These are phyloP conservation scores for Diaporthe sp. DNA, from an alignment of 2,329 filamentous ascomycete genomes.

Conservation along the genomic window DNA sequence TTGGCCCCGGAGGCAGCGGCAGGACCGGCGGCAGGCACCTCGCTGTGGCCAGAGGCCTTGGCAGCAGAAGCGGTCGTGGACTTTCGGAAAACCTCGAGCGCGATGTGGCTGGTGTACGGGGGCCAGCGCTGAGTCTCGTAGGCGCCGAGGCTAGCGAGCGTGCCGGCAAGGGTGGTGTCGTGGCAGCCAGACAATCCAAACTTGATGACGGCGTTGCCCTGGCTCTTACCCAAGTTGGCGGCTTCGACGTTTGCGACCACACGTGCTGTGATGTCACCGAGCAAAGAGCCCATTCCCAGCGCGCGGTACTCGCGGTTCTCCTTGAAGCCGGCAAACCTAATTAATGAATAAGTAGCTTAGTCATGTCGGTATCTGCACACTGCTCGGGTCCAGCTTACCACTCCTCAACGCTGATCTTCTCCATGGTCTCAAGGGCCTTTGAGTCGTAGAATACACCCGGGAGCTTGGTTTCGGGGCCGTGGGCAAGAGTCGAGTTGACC, in stretches of 20 bases:
- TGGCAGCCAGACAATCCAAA: conserved; percentile 89
- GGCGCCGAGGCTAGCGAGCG: conserved; percentile 82
- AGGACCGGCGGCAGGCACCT: neutral
- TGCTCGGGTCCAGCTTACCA: conserved; percentile 69
- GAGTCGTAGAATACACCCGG: conserved; percentile 89
- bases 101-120: conserved; percentile 91
- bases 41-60: neutral
- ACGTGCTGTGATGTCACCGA: conserved; percentile 83
- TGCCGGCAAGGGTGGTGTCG: conserved; percentile 88
- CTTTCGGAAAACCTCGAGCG: conserved; percentile 86
- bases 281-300: conserved; percentile 84
- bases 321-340: conserved; percentile 71
- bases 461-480: conserved; percentile 81
- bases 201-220: conserved; percentile 62
- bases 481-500: conserved; percentile 87
- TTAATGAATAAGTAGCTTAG: neutral
- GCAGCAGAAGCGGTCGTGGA: conserved; percentile 40
- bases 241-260: conserved; percentile 77
- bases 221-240: conserved; percentile 63
- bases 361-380: neutral
- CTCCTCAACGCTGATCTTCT: conserved; percentile 85
- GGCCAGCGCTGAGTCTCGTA: conserved; percentile 84
- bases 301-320: conserved; percentile 89
- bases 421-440: conserved; percentile 74
- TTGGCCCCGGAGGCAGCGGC: conserved; percentile 33